Conservation (phyloP, 345 rosid species). For the Chamaenerion angustifolium region DNA sequence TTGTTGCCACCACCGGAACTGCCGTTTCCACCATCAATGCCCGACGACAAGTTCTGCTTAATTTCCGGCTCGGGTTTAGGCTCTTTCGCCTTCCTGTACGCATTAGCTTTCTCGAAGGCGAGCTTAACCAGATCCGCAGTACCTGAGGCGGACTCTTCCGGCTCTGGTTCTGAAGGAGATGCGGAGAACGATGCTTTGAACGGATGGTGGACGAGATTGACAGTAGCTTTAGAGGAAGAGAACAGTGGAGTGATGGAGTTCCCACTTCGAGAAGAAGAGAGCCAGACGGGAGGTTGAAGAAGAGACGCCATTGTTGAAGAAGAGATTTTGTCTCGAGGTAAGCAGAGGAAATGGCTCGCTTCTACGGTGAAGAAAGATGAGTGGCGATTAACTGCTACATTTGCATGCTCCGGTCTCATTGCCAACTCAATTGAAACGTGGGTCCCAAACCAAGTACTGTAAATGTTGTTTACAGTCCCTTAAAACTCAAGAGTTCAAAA, state of each 20-base stretch:
- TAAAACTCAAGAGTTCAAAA: no score
- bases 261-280: no score
- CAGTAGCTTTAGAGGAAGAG: conserved; percentile 2
- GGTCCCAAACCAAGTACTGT: no score
- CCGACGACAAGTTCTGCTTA: background rate
- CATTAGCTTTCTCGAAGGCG: conserved; percentile 58
- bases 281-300: conserved; percentile 1
- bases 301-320: conserved; percentile 1
- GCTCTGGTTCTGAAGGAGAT: background rate
- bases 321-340: background rate
- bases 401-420: no score
- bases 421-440: no score
- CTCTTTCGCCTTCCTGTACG: conserved; percentile 20
- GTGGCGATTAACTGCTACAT: no score
- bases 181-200: background rate
- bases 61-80: background rate
- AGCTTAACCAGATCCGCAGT: conserved; percentile 46
- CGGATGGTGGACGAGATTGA: conserved; percentile 4
- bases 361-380: no score
- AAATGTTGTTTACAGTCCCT: no score
- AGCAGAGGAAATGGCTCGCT: no score
- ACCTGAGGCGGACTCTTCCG: background rate
- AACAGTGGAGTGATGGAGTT: background rate
- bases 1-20: background rate
- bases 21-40: conserved; percentile 4